Evolutionary conservation across 2,329 filamentous ascomycete genomes (phyloP), one percentile per base, ranked within the genome.

Genomic region (Colletotrichum nymphaeae): DNA sequence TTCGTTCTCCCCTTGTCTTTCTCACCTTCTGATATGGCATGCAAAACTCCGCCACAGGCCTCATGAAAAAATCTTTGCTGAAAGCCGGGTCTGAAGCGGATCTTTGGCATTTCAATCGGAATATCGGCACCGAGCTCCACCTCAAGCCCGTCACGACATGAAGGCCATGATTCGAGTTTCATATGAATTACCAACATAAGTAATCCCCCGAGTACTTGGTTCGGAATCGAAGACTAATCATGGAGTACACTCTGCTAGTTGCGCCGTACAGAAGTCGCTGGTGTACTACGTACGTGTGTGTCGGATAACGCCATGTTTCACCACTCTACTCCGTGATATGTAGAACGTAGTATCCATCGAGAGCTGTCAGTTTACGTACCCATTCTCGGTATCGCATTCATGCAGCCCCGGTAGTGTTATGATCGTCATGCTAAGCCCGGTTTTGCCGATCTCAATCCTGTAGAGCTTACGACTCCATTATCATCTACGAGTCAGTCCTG

Each of bases 101-200:
- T 42, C 42, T 32, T 46, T 24, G 22, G 16, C 30, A 28, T 22
- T 37, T 19, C 12, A n/a, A 26, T 16, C 66, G 66, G 66, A n/a
- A 63, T 32, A 63, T 46, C 66, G 66, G 66, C 66, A 57, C 37
- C 11, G 19, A 11, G 8, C 57, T 46, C 66, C 66, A 68, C 66
- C n/a, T 4, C 11, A n/a, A 42, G 57, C 16, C 9, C 7, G 9
- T 42, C n/a, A 30, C 24, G 1, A 53, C 55, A 28, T 30, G 19
- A 60, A 26, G 9, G 22, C n/a, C 55, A 30, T 4, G 28, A 32
- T 35, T 58, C 55, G 16, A 32, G 7, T 32, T 30, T 30, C 28
- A n/a, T 11, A 58, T n/a, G 30, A n/a, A 32, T 4, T 16, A 5
- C 32, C 5, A 49, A 49, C 42, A 46, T n/a, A 5, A n/a, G 6